Evolutionary conservation across 192 early-diverging fungal species (phyloP), one percentile per base, ranked within the genome.

Genomic region (Umbelopsis ramanniana): DNA sequence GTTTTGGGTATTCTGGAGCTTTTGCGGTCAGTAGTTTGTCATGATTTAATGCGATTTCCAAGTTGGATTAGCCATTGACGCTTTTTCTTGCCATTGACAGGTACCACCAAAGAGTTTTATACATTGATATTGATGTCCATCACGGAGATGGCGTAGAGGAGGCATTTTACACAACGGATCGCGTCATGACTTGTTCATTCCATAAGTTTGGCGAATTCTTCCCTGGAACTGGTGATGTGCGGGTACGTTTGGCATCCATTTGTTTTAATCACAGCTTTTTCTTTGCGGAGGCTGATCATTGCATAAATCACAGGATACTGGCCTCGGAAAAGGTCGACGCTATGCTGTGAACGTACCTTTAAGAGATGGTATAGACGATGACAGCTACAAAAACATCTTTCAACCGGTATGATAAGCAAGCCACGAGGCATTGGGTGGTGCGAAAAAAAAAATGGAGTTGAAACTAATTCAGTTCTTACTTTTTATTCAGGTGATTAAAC

Each of bases 131-230:
- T 76, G 97, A 99, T 78, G 94, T 98, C 8, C 97, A 99, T 80
- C 97, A 99, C 74, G 97, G 97, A 38, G 97, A 99, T 76, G 97
- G 97, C 46, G 98, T 99, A 21, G 95, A 98, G 76, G 96, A 98
- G 76, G 98, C 98, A 17, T 99, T 99, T 74, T 99, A 98, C 76
- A 92, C 93, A n/a, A 97, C 97, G 9, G 98, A 99, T 73, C 91
- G 98, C 35, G 98, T 99, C 9, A 99, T 99, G 98, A 98, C 98
- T 6, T 93, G 94, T 48, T 95, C 93, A 21, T 98, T 99, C 82
- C 98, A 99, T 75, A 98, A 98, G 81, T 97, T 96, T 79, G 98
- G 98, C 38, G 95, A 99, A 68, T 99, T 89, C 72, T 99, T 99
- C 74, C 98, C 98, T 21, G 98, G 98, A 21, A 99, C 97, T 5